Conservation (phyloP, 495 filamentous ascomycete genomes). For the Aspergillus affinis region DNA sequence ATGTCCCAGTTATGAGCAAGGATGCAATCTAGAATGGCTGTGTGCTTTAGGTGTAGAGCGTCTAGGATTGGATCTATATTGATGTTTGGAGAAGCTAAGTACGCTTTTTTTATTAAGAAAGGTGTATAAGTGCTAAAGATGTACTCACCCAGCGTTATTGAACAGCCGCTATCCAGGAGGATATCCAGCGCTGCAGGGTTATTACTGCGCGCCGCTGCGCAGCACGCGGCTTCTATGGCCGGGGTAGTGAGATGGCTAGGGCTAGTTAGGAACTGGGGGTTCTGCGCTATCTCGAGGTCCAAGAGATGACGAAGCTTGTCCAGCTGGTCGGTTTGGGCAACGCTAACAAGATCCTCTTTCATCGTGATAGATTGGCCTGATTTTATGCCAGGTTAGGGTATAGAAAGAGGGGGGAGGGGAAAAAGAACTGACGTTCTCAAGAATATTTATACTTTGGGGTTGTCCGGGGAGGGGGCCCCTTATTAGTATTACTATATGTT, state of each 20-base stretch:
- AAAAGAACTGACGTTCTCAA: not conserved
- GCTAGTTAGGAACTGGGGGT: not conserved
- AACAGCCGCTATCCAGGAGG: not conserved
- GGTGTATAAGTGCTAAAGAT: not conserved
- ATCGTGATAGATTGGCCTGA: not conserved
- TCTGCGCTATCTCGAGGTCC: not conserved
- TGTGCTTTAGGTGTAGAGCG: not conserved
- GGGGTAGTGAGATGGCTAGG: not conserved
- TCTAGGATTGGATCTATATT: not conserved
- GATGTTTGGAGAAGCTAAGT: not conserved
- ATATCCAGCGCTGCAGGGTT: not conserved
- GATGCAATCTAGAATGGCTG: not conserved
- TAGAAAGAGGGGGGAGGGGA: not conserved
- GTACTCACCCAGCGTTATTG: not conserved
- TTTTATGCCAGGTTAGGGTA: not conserved
- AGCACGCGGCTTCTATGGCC: not conserved
- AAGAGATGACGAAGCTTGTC: not conserved
- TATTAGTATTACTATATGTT: not conserved
- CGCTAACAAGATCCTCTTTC: not conserved
- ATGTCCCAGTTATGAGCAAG: not conserved
- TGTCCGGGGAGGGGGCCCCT: not conserved
- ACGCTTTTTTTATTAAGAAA: not conserved
- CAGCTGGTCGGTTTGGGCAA: not conserved
- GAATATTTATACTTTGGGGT: not conserved
- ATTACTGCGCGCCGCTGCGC: not conserved